phyloP scores from a whole-genome alignment of 2,329 filamentous ascomycete species.

The Fusarium sp. region DNA sequence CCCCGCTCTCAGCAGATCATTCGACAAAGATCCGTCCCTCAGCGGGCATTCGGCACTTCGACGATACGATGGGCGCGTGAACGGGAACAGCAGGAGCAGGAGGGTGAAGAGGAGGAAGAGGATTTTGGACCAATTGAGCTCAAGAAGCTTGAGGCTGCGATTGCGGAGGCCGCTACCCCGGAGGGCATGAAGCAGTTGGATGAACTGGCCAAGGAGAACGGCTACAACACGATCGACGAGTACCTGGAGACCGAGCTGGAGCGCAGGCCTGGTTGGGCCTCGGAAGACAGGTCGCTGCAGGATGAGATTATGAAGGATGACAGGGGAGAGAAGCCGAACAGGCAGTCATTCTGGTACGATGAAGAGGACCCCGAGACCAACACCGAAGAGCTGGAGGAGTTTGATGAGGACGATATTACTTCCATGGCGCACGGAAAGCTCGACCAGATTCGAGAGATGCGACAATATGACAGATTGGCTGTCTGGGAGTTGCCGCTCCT shows the following conservation, averaged over 20 bases:
- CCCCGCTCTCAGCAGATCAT: constrained; percentile 41
- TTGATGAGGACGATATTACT: constrained; percentile 86
- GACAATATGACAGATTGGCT: constrained; percentile 87
- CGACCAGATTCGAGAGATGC: constrained; percentile 86
- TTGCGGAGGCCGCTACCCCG: constrained; percentile 47
- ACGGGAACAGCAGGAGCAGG: constrained; percentile 27
- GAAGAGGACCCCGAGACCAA: constrained; percentile 61
- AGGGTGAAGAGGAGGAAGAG: constrained; percentile 41
- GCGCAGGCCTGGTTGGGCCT: constrained; percentile 45
- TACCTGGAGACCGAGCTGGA: constrained; percentile 47
- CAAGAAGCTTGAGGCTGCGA: constrained; percentile 47
- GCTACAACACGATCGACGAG: constrained; percentile 49
- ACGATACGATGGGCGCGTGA: constrained; percentile 45
- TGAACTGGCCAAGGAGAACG: constrained; percentile 51
- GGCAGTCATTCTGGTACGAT: constrained; percentile 61
- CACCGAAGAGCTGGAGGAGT: constrained; percentile 69
- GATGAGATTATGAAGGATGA: constrained; percentile 49
- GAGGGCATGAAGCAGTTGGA: constrained; percentile 51
- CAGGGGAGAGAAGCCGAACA: constrained; percentile 50
- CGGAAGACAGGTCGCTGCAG: constrained; percentile 48
- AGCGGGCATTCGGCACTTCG: constrained; percentile 49
- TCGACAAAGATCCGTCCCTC: constrained; percentile 32
- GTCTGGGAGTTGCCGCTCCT: constrained; percentile 97
- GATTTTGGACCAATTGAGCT: constrained; percentile 44
- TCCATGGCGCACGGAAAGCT: constrained; percentile 86